Evolutionary conservation across 2,329 filamentous ascomycete genomes (phyloP).

Genomic region (Penicillium sp.): DNA sequence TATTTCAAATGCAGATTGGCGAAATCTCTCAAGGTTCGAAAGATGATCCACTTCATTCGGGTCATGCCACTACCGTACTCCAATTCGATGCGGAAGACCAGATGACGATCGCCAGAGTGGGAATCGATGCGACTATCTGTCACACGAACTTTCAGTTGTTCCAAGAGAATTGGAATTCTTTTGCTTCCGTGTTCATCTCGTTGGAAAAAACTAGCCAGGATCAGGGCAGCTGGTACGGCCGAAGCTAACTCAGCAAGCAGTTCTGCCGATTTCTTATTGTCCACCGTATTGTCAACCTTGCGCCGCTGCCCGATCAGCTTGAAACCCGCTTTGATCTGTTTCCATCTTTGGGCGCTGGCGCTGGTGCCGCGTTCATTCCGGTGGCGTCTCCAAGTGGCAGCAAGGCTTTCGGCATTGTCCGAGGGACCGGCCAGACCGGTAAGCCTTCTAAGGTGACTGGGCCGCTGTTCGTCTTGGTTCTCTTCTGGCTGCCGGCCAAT

Average conservation of each 20-base stretch:
- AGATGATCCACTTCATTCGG: slow-evolving; percentile 94
- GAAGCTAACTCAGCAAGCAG: slow-evolving; percentile 93
- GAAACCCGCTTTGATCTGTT: slow-evolving; percentile 85
- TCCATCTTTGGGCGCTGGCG: slow-evolving; percentile 79
- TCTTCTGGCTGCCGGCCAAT: slow-evolving; percentile 56
- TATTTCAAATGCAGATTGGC: slow-evolving; percentile 92
- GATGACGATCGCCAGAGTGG: slow-evolving; percentile 64
- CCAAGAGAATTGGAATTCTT: slow-evolving; percentile 88
- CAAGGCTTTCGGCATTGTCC: slow-evolving; percentile 63
- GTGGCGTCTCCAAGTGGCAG: slow-evolving; percentile 54
- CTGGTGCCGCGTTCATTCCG: slow-evolving; percentile 67
- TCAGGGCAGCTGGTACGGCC: slow-evolving; percentile 87
- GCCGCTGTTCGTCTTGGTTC: slow-evolving; percentile 53
- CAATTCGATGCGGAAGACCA: slow-evolving; percentile 85
- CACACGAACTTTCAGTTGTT: slow-evolving; percentile 88
- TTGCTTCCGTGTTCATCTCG: slow-evolving; percentile 94
- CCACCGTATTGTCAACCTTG: slow-evolving; percentile 80
- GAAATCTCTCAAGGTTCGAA: slow-evolving; percentile 84
- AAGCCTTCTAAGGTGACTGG: slow-evolving; percentile 65
- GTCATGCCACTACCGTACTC: slow-evolving; percentile 96
- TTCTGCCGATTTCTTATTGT: slow-evolving; percentile 93
- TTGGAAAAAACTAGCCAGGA: slow-evolving; percentile 97
- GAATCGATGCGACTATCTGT: slow-evolving; percentile 73
- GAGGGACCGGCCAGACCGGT: slow-evolving; percentile 65
- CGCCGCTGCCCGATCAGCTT: slow-evolving; percentile 74